Percentiles rank a stretch among this genome's conserved stretches.
Evolutionary conservation across 768 basidiomycete genomes (phyloP).

Genomic region (Xanthoconium stramineum): DNA sequence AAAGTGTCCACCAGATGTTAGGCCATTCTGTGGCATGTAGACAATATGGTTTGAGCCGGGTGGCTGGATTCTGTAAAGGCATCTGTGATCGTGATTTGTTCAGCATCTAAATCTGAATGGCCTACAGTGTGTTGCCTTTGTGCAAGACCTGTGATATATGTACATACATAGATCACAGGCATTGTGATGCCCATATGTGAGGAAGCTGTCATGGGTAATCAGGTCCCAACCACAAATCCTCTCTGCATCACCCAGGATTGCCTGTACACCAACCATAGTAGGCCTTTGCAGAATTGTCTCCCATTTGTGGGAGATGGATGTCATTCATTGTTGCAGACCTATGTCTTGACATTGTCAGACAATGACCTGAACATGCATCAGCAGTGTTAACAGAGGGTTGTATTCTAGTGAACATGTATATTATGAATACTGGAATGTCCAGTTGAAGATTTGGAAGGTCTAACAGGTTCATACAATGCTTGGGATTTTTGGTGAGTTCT

Average conservation of each 20-base stretch:
- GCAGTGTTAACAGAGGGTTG: no score
- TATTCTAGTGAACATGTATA: no score
- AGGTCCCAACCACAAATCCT: background rate
- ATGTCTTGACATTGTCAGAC: background rate
- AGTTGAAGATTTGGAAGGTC: background rate
- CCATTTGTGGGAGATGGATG: no score
- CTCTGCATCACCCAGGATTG: background rate
- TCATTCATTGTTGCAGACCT: background rate
- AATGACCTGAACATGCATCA: background rate
- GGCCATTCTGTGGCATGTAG: background rate
- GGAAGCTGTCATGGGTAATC: background rate
- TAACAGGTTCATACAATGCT: background rate
- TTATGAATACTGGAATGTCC: background rate
- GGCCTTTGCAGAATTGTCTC: no score
- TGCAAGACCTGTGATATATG: background rate
- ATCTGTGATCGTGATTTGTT: no score
- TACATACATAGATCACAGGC: background rate
- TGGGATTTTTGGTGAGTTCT: background rate
- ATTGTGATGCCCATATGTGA: background rate
- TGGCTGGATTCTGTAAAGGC: conserved; percentile 5
- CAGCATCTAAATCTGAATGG: no score
- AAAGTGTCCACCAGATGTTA: background rate
- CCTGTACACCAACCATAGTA: no score
- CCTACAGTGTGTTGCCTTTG: background rate
- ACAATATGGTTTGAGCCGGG: background rate